Evolutionary conservation across 1,284 basidiomycete species (phyloP).

Genomic region (Moesziomyces globuligerus): DNA sequence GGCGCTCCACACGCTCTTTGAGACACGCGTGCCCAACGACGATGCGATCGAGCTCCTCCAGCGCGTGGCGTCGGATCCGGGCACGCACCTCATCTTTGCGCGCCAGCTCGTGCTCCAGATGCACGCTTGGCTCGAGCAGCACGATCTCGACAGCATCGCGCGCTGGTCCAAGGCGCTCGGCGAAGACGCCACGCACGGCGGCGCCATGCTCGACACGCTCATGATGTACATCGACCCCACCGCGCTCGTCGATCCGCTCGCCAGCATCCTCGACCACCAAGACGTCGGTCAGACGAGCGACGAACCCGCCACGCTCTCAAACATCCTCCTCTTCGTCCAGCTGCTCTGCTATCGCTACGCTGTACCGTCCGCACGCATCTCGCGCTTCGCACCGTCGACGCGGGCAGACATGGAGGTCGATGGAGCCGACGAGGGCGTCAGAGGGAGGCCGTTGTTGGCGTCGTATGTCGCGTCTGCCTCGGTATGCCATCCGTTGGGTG

Average conservation of each 20-base stretch:
- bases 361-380: constrained; percentile 6
- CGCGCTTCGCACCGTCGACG: constrained; percentile 3
- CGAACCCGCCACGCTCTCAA: constrained; percentile 45
- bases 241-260: constrained; percentile 34
- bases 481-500: constrained; percentile 58
- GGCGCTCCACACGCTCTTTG: constrained; percentile 29
- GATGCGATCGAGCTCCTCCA: constrained; percentile 39
- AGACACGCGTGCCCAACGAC: constrained; percentile 29
- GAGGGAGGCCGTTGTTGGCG: constrained; percentile 44
- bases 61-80: constrained; percentile 37
- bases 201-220: constrained; percentile 34
- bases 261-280: constrained; percentile 28
- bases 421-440: neutral
- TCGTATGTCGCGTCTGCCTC: constrained; percentile 49
- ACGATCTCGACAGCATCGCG: constrained; percentile 47
- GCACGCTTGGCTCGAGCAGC: constrained; percentile 34
- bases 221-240: constrained; percentile 47
- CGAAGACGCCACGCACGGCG: constrained; percentile 12
- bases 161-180: constrained; percentile 40
- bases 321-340: constrained; percentile 49
- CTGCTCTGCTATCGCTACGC: constrained; percentile 33
- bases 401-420: constrained; percentile 5
- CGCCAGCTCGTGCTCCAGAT: constrained; percentile 32
- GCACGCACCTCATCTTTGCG: constrained; percentile 41
- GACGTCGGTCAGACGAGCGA: constrained; percentile 49